Percentiles rank a stretch among this genome's conserved stretches.
Evolutionary conservation across 2,329 filamentous ascomycete species (phyloP).

Genomic region (Aspergillus chevalieri): DNA sequence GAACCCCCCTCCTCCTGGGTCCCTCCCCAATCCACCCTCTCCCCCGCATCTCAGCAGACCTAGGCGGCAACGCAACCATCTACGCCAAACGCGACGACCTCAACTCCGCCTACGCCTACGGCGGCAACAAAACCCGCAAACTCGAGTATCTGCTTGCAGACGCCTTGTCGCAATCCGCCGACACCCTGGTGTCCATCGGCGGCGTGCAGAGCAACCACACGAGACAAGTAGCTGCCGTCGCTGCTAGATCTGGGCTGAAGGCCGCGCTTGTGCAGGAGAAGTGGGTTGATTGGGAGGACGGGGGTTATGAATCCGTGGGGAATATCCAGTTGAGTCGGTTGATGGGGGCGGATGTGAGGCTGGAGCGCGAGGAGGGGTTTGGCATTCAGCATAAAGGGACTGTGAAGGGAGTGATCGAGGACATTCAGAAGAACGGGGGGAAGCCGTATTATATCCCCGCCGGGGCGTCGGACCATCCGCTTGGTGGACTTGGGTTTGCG

Average conservation of each 20-base stretch:
- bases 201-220: constrained; percentile 68
- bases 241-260: constrained; percentile 50
- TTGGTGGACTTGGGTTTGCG: constrained; percentile 65
- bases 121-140: constrained; percentile 65
- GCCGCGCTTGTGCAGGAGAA: constrained; percentile 56
- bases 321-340: constrained; percentile 66
- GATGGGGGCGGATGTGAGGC: constrained; percentile 59
- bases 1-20: constrained; percentile 57
- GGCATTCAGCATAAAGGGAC: constrained; percentile 64
- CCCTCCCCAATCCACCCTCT: constrained; percentile 64
- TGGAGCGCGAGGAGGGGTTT: constrained; percentile 56
- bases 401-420: constrained; percentile 48
- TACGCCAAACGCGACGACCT: constrained; percentile 69
- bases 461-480: constrained; percentile 63
- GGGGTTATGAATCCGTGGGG: constrained; percentile 58
- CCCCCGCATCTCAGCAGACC: constrained; percentile 56
- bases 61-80: constrained; percentile 45
- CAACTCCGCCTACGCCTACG: constrained; percentile 61
- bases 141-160: constrained; percentile 64
- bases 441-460: constrained; percentile 68
- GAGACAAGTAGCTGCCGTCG: constrained; percentile 59
- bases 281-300: constrained; percentile 60
- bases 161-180: constrained; percentile 50
- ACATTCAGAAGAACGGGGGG: constrained; percentile 48
- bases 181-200: constrained; percentile 61